Base-by-base conservation (phyloP, 495 filamentous ascomycete species). In the Talaromyces wortmannii region DNA sequence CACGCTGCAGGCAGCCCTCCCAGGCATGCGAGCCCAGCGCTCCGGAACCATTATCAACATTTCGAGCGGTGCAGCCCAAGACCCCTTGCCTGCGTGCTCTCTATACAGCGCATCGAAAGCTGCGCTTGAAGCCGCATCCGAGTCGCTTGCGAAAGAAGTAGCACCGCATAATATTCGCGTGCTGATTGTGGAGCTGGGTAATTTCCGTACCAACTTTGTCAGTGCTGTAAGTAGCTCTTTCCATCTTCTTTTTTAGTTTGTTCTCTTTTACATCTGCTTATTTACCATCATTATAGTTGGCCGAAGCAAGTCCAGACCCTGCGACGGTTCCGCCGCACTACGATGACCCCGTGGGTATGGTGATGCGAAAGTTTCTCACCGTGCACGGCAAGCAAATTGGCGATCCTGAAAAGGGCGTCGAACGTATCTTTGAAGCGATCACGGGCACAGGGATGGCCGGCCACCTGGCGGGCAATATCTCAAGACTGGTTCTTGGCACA, bases 31-130 rank as follows among this genome's bases (percentile, higher is more conserved):
- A 10, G 67, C 63, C 59, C 59, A 62, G 31, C 57, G 54, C 7
- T 50, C 43, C 46, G 75, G 62, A 3, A 63, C 55, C 32, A 72
- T 82, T 45, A 73, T 77, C 47, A 81, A 77, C 57, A 70, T 83
- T 55, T 67, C 66, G 44, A 61, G 58, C 53, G 54, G 48, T 29
- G 63, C 57, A 10, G 68, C 60, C 7, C 7, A 56, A 29, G 44
- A 48, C 18, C 59, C 32, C 4, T 8, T 52, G 2, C 57, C 67
- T 1, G 17, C 50, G 15, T 55, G 58, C 45, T 50, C 53, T 7
- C 17, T 63, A 15, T 73, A 73, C 53, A 23, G 52, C 6, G 61
- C 62, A 13, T 60, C 40, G 48, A 71, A 71, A 48, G 61, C 62
- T 50, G 67, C 68, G 0, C 45, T 73, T 7, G 55, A 58, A 47